Conservation (phyloP, 2,329 filamentous ascomycete genomes). For the Phialophora macrospora region DNA sequence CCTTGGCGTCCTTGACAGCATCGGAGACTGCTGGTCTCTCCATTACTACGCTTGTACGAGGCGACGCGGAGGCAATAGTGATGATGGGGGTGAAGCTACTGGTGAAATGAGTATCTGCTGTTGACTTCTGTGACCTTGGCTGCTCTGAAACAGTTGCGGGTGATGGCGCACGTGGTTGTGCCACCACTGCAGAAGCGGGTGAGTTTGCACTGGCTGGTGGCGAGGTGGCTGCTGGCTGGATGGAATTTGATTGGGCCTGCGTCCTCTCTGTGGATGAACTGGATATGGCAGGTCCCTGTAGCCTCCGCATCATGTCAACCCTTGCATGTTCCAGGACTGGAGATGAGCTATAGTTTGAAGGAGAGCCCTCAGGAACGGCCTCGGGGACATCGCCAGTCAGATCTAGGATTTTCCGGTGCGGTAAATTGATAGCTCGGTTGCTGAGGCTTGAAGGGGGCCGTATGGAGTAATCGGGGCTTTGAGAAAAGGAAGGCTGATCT, state of each 20-base stretch:
- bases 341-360: slow-evolving; percentile 28
- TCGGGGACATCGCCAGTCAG: slow-evolving; percentile 36
- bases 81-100: slow-evolving; percentile 36
- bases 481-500: slow-evolving; percentile 15
- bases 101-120: slow-evolving; percentile 2
- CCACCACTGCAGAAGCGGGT: neutral
- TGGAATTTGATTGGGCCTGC: neutral
- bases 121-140: slow-evolving; percentile 8
- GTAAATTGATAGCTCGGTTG: slow-evolving; percentile 30
- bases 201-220: neutral
- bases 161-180: slow-evolving; percentile 7
- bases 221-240: slow-evolving; percentile 6
- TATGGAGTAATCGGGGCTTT: slow-evolving; percentile 15
- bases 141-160: slow-evolving; percentile 13
- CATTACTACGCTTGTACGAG: slow-evolving; percentile 28
- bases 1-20: neutral
- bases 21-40: slow-evolving; percentile 5
- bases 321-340: slow-evolving; percentile 31
- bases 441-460: slow-evolving; percentile 31
- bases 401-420: slow-evolving; percentile 37
- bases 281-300: slow-evolving; percentile 13
- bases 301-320: slow-evolving; percentile 23
- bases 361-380: slow-evolving; percentile 23
- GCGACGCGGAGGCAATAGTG: slow-evolving; percentile 32
- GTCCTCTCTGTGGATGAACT: neutral